Percentiles rank a stretch among this genome's conserved stretches.
Evolutionary conservation across 2,329 filamentous ascomycete genomes (phyloP).

Genomic region (Pseudocercospora musae): DNA sequence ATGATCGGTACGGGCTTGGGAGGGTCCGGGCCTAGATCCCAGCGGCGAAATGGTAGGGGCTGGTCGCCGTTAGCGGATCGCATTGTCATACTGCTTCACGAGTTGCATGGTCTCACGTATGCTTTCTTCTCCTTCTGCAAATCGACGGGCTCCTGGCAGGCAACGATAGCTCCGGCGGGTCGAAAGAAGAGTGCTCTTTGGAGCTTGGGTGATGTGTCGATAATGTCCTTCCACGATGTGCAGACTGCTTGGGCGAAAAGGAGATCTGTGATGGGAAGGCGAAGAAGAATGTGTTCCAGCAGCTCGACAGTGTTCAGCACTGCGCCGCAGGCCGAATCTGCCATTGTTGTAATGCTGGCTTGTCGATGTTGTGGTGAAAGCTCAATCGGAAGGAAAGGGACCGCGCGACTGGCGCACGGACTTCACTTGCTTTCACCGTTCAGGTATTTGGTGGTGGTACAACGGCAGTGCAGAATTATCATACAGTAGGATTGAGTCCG

Average conservation of each 20-base stretch:
- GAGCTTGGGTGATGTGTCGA: background rate
- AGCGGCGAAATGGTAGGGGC: background rate
- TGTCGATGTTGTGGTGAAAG: background rate
- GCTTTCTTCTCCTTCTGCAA: background rate
- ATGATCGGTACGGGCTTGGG: background rate
- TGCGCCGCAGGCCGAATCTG: background rate
- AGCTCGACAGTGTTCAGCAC: background rate
- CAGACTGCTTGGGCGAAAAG: background rate
- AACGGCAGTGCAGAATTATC: too few relatives aligned
- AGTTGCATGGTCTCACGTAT: background rate
- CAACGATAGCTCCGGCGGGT: background rate
- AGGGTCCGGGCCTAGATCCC: background rate
- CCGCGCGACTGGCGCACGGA: background rate
- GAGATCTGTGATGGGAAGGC: background rate
- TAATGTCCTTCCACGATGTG: background rate
- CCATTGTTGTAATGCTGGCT: background rate
- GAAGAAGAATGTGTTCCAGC: background rate
- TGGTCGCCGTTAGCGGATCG: background rate
- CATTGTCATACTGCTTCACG: background rate
- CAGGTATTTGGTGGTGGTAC: background rate
- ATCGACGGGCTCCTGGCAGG: background rate
- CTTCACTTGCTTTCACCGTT: background rate
- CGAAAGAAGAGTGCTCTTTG: background rate
- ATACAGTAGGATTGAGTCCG: too few relatives aligned
- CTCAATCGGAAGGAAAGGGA: background rate